These are phyloP conservation scores for Saururus chinensis DNA, from an alignment of 164 flowering plant genomes.

Conservation along the genomic window DNA sequence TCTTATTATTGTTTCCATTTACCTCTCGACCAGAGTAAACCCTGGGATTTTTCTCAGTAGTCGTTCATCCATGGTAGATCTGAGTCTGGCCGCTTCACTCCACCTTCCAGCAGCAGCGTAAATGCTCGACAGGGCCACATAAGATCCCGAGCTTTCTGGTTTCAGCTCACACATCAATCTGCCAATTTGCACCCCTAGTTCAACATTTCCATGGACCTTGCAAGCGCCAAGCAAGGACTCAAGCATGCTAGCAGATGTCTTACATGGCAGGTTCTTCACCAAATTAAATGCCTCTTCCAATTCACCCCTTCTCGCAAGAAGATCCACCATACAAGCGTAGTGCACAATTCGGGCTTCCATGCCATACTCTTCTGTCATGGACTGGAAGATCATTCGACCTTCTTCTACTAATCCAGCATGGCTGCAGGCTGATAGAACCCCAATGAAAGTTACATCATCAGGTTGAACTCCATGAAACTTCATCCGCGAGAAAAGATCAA, in stretches of 20 bases:
- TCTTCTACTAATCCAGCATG: conserved; percentile 45
- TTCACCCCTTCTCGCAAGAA: conserved; percentile 44
- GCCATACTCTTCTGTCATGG: conserved; percentile 26
- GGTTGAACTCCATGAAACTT: conserved; percentile 24
- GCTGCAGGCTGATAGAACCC: conserved; percentile 50
- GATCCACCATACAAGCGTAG: conserved; percentile 53
- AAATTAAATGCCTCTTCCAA: conserved; percentile 40
- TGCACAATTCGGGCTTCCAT: conserved; percentile 35
- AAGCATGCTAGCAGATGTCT: conserved; percentile 24
- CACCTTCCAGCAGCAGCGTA: conserved; percentile 40
- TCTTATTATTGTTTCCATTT: neutral
- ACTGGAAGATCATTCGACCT: conserved; percentile 24
- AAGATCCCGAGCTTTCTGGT: conserved; percentile 26
- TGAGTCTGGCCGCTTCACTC: conserved; percentile 23
- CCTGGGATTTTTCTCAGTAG: conserved; percentile 26
- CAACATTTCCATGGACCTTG: conserved; percentile 30
- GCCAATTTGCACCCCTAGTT: conserved; percentile 31
- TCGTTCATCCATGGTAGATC: conserved; percentile 25
- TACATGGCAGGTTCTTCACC: conserved; percentile 25
- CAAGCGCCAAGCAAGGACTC: conserved; percentile 54
- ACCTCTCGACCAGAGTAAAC: conserved; percentile 20
- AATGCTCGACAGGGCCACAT: conserved; percentile 32
- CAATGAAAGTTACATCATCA: conserved; percentile 28
- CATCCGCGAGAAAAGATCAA: conserved; percentile 35
- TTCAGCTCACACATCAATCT: conserved; percentile 19